Evolutionary conservation across 805 yeast species (phyloP).

Genomic region (Starmerella asiatica): DNA sequence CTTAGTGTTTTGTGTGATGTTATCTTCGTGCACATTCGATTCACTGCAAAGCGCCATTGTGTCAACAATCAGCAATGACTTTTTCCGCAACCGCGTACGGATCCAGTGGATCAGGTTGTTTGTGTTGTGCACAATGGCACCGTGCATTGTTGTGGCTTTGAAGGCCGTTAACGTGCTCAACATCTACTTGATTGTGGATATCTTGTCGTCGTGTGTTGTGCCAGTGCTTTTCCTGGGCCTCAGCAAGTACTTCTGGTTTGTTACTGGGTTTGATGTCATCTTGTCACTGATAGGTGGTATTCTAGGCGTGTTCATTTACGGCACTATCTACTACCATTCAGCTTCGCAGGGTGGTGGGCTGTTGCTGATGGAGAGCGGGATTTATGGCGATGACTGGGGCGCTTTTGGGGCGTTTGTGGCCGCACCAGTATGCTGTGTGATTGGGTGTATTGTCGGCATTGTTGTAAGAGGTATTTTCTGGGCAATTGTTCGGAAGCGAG

Average conservation of each 20-base stretch:
- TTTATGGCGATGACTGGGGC: slow-evolving; percentile 79
- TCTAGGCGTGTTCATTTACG: slow-evolving; percentile 67
- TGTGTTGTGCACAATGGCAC: slow-evolving; percentile 70
- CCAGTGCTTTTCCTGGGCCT: slow-evolving; percentile 77
- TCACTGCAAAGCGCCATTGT: slow-evolving; percentile 79
- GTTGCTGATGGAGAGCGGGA: slow-evolving; percentile 49
- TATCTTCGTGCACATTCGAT: slow-evolving; percentile 83
- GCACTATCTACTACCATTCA: slow-evolving; percentile 52
- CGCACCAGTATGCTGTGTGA: slow-evolving; percentile 70
- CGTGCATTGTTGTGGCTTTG: slow-evolving; percentile 71
- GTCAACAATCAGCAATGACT: slow-evolving; percentile 77
- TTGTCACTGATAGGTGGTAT: slow-evolving; percentile 76
- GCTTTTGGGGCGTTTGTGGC: slow-evolving; percentile 88
- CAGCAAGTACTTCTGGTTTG: slow-evolving; percentile 48
- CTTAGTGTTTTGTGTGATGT: slow-evolving; percentile 53
- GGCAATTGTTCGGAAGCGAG: slow-evolving; percentile 11
- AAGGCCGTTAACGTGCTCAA: slow-evolving; percentile 72
- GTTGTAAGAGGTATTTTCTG: slow-evolving; percentile 23
- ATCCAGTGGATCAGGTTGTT: slow-evolving; percentile 52
- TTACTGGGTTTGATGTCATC: slow-evolving; percentile 69
- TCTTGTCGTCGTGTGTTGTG: slow-evolving; percentile 73
- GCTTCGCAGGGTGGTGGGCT: slow-evolving; percentile 69
- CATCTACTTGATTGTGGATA: slow-evolving; percentile 80
- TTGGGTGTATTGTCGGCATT: slow-evolving; percentile 42
- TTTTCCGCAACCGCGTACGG: slow-evolving; percentile 68